Percentiles rank a stretch among this genome's conserved stretches.
Conservation (phyloP, 495 filamentous ascomycete genomes). For the Chaetomium cochliodes region DNA sequence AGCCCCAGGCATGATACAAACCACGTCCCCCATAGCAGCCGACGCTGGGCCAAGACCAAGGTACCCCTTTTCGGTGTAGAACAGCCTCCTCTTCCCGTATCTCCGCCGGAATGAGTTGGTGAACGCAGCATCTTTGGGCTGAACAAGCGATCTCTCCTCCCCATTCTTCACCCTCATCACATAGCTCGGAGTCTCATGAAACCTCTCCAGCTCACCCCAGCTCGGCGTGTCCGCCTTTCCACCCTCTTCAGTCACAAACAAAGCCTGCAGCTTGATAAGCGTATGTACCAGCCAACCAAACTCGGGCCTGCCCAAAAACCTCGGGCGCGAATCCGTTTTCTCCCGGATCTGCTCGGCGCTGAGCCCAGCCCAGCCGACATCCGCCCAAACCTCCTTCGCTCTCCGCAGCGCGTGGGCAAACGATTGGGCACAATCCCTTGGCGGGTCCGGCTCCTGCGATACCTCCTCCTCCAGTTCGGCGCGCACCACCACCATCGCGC, state of each 20-base stretch:
- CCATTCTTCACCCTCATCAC: conserved; percentile 14
- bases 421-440: conserved; percentile 1
- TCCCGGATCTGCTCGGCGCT: neutral
- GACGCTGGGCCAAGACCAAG: conserved; percentile 13
- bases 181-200: conserved; percentile 11
- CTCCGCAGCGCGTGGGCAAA: conserved; percentile 18
- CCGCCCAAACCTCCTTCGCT: conserved; percentile 5
- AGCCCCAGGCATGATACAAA: conserved; percentile 13
- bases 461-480: conserved; percentile 19
- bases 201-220: conserved; percentile 18
- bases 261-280: conserved; percentile 14
- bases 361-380: neutral
- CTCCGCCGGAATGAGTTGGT: conserved; percentile 9
- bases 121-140: conserved; percentile 10
- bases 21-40: conserved; percentile 5
- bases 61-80: conserved; percentile 19
- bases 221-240: conserved; percentile 12
- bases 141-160: neutral
- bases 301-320: conserved; percentile 2
- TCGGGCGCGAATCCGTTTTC: conserved; percentile 4
- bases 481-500: conserved; percentile 22
- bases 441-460: conserved; percentile 2
- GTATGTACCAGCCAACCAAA: conserved; percentile 19
- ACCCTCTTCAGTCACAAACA: conserved; percentile 13
- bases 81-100: conserved; percentile 18